Evolutionary conservation across 2,329 filamentous ascomycete genomes (phyloP), one percentile per base, ranked within the genome.

Genomic region (Ramularia collo-cygni): DNA sequence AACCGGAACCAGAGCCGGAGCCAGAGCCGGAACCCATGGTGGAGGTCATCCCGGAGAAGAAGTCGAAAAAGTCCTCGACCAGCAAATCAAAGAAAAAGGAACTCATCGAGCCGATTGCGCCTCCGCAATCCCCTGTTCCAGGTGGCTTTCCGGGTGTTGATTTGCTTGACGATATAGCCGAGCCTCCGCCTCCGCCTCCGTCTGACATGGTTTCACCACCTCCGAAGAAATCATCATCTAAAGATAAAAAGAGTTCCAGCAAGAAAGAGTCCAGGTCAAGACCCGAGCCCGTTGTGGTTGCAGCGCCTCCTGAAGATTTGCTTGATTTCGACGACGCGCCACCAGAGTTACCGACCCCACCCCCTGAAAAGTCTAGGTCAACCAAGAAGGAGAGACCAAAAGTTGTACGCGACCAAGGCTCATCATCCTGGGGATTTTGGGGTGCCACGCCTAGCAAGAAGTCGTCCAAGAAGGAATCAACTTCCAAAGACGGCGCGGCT

Each of bases 381-480:
- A 71, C 71, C 3, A 85, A 79, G 64, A 93, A 83, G 59, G 85
- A 93, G 48, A 82, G 87, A 10, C 68, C 83, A 18, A 86, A 82
- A 56, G 77, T 88, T 48, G 84, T 79, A 52, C 83, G 85, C 42
- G 81, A 83, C 27, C 73, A 76, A 43, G 72, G 72, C 26, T 64
- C 64, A n/a, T 70, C 61, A 15, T 62, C 76, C 9, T 92, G 87
- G 86, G 82, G 80, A 26, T 78, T 79, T 60, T 90, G 83, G 83
- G 77, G 75, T 13, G 73, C 78, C 12, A 60, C 59, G 17, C 54
- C 58, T 15, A 51, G 48, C 7, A 53, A 54, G 40, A 60, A 56
- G 47, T 46, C 46, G 18, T 51, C 48, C 28, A 71, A 73, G 49
- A 80, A 73, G 53, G 73, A 76, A 38, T 55, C 59, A 9, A 62